Evolutionary conservation across 2,329 filamentous ascomycete genomes (phyloP).

Genomic region (Hypoxylon rubiginosum): DNA sequence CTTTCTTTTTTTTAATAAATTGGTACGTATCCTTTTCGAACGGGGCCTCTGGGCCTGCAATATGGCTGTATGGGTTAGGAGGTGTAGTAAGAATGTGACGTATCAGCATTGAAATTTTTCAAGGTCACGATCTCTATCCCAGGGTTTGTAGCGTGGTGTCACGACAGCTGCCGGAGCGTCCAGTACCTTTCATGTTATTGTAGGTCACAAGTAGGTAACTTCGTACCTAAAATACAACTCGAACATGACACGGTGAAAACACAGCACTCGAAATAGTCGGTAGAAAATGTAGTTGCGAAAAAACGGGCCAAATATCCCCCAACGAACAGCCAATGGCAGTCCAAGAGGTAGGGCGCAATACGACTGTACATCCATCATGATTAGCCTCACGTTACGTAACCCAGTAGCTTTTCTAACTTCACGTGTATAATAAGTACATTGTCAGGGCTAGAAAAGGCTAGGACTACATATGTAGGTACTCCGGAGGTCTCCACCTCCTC

Average conservation of each 20-base stretch:
- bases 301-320: conserved; percentile 34
- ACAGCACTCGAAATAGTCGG: conserved; percentile 20
- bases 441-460: background rate
- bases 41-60: conserved; percentile 10
- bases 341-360: conserved; percentile 6
- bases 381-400: conserved; percentile 42
- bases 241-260: conserved; percentile 4
- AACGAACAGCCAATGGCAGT: background rate
- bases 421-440: background rate
- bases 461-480: conserved; percentile 23
- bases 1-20: background rate
- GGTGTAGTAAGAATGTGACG: conserved; percentile 39
- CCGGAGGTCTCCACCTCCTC: conserved; percentile 33
- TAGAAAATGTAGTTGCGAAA: conserved; percentile 38
- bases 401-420: conserved; percentile 19
- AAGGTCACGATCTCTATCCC: conserved; percentile 41
- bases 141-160: conserved; percentile 34
- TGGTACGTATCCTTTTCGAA: conserved; percentile 15
- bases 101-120: conserved; percentile 38
- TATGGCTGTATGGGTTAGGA: background rate
- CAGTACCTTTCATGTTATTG: conserved; percentile 35
- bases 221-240: conserved; percentile 30
- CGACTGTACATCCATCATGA: conserved; percentile 26
- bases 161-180: conserved; percentile 29
- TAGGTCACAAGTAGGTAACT: conserved; percentile 22